Evolutionary conservation across 140 eudicot species (phyloP).

Genomic region (Senecio squalidus): DNA sequence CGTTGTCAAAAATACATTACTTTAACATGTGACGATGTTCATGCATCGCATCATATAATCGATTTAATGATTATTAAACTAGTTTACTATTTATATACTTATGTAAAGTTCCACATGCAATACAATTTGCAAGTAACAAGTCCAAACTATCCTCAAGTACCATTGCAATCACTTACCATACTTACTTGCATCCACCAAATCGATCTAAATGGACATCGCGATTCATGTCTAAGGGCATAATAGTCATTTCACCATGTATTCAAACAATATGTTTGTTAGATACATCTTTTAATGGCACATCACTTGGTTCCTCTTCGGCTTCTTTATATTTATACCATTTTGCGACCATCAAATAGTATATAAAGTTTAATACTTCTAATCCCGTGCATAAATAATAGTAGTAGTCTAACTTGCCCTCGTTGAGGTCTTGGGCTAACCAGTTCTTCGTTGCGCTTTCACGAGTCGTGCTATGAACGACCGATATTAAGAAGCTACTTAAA

Average conservation of each 20-base stretch:
- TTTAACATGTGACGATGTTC: too few species aligned
- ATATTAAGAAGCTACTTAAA: slow-evolving; percentile 46
- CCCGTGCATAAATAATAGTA: slow-evolving; percentile 49
- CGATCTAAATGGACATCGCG: background rate
- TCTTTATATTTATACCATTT: slow-evolving; percentile 68
- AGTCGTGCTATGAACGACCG: slow-evolving; percentile 40
- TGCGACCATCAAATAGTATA: slow-evolving; percentile 46
- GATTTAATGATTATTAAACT: background rate
- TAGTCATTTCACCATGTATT: background rate
- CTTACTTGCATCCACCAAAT: background rate
- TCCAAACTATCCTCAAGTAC: background rate
- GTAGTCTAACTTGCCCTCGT: slow-evolving; percentile 53
- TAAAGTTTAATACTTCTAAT: slow-evolving; percentile 36
- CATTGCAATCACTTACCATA: background rate
- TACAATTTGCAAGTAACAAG: background rate
- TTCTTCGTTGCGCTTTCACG: slow-evolving; percentile 22
- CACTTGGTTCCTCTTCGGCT: slow-evolving; percentile 17
- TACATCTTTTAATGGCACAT: slow-evolving; percentile 34
- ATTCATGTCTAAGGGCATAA: background rate
- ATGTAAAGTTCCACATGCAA: background rate
- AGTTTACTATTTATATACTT: background rate
- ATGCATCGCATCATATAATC: too few species aligned
- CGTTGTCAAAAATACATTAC: too few species aligned
- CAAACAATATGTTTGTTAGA: slow-evolving; percentile 26
- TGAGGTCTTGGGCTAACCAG: slow-evolving; percentile 66